Evolutionary conservation across 495 filamentous ascomycete species (phyloP), one percentile per base, ranked within the genome.

Genomic region (Annulohypoxylon nitens): DNA sequence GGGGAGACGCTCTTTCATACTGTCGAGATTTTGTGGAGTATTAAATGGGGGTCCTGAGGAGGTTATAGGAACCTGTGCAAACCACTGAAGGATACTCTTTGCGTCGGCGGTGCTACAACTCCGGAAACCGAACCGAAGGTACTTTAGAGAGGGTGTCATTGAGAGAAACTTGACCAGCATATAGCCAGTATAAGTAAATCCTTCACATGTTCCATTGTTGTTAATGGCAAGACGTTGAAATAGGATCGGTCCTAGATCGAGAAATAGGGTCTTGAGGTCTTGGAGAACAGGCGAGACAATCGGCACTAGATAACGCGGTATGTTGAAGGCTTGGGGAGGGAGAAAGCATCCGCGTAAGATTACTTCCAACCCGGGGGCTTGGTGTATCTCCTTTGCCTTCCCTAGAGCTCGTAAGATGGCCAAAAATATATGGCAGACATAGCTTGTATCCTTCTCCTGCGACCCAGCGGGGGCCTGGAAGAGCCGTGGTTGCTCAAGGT

Each of bases 241-340:
- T 37, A 48, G 47, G 0, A 61, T 36, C 5, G 57, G 53, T 0
- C 74, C 76, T 11, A 78, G 36, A 14, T 78, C 77, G 10, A 87
- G 76, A 41, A 83, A 81, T 9, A 87, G 76, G 9, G 64, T 73
- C 43, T 75, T 74, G 60, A 86, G 74, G 39, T 74, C 71, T 2
- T 39, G 62, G 0, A 86, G 75, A 4, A 83, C 69, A 4, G 78
- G 71, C 16, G 54, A 16, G 18, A 83, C 47, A 4, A 58, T 36
- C 4, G 75, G 33, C 45, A 79, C 67, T 0, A 82, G 50, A 18
- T 70, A 76, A 18, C 64, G 60, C 10, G 81, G 82, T 53, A 86
- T 73, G 41, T 71, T 71, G 59, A 85, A 82, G 48, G 80, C 74
- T 0, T 36, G 7, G 26, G 84, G 76, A 18, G 61, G 71, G 34